Evolutionary conservation across 768 basidiomycete species (phyloP).

Genomic region (Leccinum sublutescens): DNA sequence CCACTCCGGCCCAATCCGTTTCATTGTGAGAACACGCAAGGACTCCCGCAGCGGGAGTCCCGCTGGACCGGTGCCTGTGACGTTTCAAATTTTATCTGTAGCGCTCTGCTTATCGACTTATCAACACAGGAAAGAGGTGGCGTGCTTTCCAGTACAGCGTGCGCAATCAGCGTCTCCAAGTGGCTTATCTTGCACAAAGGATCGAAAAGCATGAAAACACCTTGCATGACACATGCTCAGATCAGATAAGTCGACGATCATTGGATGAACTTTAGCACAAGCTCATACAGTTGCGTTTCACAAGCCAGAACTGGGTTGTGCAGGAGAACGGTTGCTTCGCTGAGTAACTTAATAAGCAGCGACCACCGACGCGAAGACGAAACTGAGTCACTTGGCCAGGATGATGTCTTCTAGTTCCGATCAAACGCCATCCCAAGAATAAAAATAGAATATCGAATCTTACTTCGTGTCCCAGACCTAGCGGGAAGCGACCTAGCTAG

Average conservation of each 20-base stretch:
- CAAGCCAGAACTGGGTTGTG: not conserved
- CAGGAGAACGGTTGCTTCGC: not conserved
- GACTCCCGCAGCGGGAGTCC: not conserved
- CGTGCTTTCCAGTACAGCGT: not conserved
- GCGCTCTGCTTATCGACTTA: not conserved
- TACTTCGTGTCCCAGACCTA: not conserved
- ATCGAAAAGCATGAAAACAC: not conserved
- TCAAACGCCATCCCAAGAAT: not conserved
- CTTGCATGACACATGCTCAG: not conserved
- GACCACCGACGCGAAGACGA: not conserved
- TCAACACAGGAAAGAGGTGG: not conserved
- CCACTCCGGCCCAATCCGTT: no score
- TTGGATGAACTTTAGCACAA: not conserved
- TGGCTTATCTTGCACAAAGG: not conserved
- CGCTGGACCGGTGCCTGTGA: not conserved
- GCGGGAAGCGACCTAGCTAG: not conserved
- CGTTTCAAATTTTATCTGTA: not conserved
- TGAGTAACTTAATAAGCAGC: constrained; percentile 1
- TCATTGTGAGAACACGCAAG: not conserved
- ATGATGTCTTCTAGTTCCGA: not conserved
- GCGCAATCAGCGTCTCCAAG: not conserved
- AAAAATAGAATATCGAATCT: not conserved
- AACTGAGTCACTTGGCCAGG: not conserved
- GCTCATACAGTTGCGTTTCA: not conserved
- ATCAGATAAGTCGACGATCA: not conserved